Evolutionary conservation across 2,329 filamentous ascomycete species (phyloP), one percentile per base, ranked within the genome.

Genomic region (Tolypocladium paradoxum): DNA sequence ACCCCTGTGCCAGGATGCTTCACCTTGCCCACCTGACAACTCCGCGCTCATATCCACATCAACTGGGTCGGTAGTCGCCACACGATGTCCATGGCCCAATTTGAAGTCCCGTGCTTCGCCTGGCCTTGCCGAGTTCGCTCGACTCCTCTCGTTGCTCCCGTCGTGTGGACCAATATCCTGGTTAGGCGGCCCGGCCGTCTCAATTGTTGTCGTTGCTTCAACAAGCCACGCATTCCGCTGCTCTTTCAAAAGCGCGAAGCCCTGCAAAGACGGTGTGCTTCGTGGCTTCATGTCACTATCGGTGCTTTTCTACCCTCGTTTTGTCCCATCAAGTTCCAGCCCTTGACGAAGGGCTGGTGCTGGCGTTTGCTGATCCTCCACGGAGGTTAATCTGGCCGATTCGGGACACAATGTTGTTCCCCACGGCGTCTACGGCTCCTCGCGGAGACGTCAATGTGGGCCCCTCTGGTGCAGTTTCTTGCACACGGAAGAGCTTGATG

Each of bases 391-490:
- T 82, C 54, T 85, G 87, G 7, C 90, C 89, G 61, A 96, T 93
- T 33, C 91, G 79, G 56, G 87, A 87, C 22, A 95, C 90, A 51
- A 96, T 83, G 59, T 91, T 92, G 68, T 86, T 92, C 0, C 92
- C 92, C 1, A 96, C 90, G 0, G 90, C 91, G 69, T 96, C 92
- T 3, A 96, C 91, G 1, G 92, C 92, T 0, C 91, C 92, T 55
- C 90, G 82, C 0, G 93, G 93, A 35, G 87, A 90, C 27, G 90
- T 82, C 56, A 99, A 70, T 14, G 85, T 90, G 4, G 91, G 90
- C 0, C 91, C 87, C 59, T 87, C 79, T 1, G 88, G 80, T 2
- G 85, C 87, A 18, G 87, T 88, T 65, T 95, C 88, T 67, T 95
- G 90, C 3, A 96, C 90, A 49, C 83, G 84, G 72, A 99, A 99